A percentile compares a stretch with the other conserved stretches of the same genome.
Evolutionary conservation across 2,329 filamentous ascomycete genomes (phyloP).

Genomic region (Ilyonectria robusta): DNA sequence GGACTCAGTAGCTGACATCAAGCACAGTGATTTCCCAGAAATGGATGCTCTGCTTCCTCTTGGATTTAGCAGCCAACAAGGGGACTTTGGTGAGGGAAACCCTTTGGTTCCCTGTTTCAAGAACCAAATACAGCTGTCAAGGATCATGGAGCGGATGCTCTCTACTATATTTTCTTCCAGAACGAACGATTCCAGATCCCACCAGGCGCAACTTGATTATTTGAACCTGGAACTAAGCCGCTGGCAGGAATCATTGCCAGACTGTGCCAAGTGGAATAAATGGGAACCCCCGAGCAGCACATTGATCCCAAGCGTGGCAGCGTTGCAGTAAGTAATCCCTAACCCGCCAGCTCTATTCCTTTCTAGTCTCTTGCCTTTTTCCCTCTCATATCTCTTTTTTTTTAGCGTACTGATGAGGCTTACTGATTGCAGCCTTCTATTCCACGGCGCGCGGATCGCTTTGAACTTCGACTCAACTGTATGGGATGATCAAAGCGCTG

Average conservation of each 20-base stretch:
- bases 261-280: constrained; percentile 18
- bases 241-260: constrained; percentile 15
- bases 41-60: constrained; percentile 6
- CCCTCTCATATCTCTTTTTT: not conserved
- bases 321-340: constrained; percentile 5
- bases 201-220: not conserved
- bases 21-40: constrained; percentile 11
- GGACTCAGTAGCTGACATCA: not conserved
- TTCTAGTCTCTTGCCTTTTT: no score
- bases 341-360: not conserved
- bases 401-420: not conserved
- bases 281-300: constrained; percentile 9
- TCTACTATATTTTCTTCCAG: constrained; percentile 10
- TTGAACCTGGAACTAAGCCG: constrained; percentile 11
- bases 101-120: constrained; percentile 14
- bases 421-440: not conserved
- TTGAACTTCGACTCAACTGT: constrained; percentile 12
- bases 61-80: not conserved
- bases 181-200: not conserved
- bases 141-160: constrained; percentile 13
- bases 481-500: not conserved
- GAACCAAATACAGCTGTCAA: constrained; percentile 9
- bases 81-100: not conserved
- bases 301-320: constrained; percentile 6
- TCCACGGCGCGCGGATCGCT: constrained; percentile 14